These are phyloP conservation scores for Daldinia concentrica DNA, from an alignment of 495 filamentous ascomycete genomes.

Conservation along the genomic window DNA sequence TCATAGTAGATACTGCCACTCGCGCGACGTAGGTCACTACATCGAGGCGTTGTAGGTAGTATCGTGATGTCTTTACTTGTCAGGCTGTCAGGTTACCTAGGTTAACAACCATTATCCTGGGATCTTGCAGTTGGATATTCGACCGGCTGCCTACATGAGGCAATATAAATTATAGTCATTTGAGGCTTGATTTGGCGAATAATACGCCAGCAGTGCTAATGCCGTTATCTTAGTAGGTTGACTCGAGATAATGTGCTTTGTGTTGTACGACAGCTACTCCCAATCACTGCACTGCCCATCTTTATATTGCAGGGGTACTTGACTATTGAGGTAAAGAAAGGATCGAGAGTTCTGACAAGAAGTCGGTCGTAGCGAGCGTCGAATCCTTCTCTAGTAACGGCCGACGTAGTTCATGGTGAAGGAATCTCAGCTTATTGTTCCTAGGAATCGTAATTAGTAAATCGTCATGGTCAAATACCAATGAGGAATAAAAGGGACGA, in stretches of 20 bases:
- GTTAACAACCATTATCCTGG: background rate
- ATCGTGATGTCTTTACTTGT: background rate
- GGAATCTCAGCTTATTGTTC: background rate
- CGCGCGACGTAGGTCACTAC: constrained; percentile 5
- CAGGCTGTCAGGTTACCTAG: background rate
- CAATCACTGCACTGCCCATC: constrained; percentile 11
- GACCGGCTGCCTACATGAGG: background rate
- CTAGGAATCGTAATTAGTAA: background rate
- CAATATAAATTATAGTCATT: constrained; percentile 6
- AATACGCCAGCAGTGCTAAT: background rate
- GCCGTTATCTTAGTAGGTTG: background rate
- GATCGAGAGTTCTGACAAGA: constrained; percentile 1
- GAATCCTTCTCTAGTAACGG: background rate
- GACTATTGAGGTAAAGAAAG: too few relatives aligned
- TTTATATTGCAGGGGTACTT: background rate
- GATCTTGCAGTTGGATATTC: constrained; percentile 2
- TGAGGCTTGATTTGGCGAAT: constrained; percentile 3
- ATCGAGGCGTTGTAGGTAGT: constrained; percentile 3
- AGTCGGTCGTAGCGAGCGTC: background rate
- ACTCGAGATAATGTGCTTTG: background rate
- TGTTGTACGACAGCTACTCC: background rate
- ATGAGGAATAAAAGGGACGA: background rate
- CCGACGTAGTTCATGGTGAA: background rate
- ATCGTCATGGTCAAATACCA: background rate
- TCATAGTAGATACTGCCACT: constrained; percentile 1